Evolutionary conservation across 192 early-diverging fungal species (phyloP).

Genomic region (Gamsiella multidivaricata): DNA sequence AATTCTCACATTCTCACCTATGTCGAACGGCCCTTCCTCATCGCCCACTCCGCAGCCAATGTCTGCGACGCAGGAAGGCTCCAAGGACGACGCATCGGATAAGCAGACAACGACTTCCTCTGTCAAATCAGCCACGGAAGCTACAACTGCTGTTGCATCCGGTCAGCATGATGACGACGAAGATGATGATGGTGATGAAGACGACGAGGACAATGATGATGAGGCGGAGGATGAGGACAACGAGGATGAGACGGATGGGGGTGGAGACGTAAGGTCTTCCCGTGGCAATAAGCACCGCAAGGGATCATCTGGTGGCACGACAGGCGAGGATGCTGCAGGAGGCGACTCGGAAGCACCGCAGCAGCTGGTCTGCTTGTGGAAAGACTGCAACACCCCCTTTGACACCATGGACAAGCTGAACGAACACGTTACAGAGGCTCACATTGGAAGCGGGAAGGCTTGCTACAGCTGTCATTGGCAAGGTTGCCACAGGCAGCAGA

Average conservation of each 20-base stretch:
- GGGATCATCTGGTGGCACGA: neutral
- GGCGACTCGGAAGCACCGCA: slow-evolving; percentile 19
- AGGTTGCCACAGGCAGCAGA: slow-evolving; percentile 53
- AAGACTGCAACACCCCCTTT: slow-evolving; percentile 57
- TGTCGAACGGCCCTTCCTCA: slow-evolving; percentile 5
- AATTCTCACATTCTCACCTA: slow-evolving; percentile 34
- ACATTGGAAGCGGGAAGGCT: slow-evolving; percentile 71
- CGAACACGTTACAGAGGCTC: slow-evolving; percentile 60
- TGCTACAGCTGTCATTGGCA: slow-evolving; percentile 62
- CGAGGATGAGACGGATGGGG: slow-evolving; percentile 24
- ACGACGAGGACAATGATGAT: slow-evolving; percentile 33
- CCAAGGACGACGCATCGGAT: neutral
- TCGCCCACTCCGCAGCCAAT: slow-evolving; percentile 6
- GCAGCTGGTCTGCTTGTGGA: slow-evolving; percentile 60
- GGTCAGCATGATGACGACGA: slow-evolving; percentile 30
- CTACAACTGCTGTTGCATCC: neutral
- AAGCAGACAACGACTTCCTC: neutral
- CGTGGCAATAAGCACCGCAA: slow-evolving; percentile 4
- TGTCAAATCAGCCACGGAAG: slow-evolving; percentile 10
- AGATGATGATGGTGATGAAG: slow-evolving; percentile 39
- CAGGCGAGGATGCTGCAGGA: slow-evolving; percentile 1
- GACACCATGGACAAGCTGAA: slow-evolving; percentile 59
- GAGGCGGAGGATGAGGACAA: slow-evolving; percentile 25
- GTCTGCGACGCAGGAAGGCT: neutral
- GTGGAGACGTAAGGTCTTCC: neutral